Evolutionary conservation across 371 early-diverging fungal genomes (phyloP), one percentile per base, ranked within the genome.

Genomic region (Circinella minor): DNA sequence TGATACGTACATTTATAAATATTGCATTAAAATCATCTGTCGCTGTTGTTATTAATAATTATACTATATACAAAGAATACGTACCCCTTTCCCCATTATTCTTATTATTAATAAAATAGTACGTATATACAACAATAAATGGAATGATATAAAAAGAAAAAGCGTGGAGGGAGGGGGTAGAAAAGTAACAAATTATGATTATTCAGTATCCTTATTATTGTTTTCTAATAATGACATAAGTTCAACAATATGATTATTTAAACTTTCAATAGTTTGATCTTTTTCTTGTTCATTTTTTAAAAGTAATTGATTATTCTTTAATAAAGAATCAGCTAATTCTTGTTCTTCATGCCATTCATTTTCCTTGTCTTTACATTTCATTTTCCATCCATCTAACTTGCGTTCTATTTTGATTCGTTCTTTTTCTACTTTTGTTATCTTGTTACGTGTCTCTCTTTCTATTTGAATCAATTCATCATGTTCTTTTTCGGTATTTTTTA

Each of bases 221-320:
- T 57, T 54, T 57, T 81, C 82, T 15, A 83, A 69, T 60, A 81
- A 79, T 59, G 79, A 70, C 70, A 66, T 81, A 17, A 83, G 36
- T 48, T 80, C 80, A 11, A 75, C 68, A 3, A 81, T 67, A 67
- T 80, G 84, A 20, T 81, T 80, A 43, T 67, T 67, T 13, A 81
- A 55, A 17, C 77, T 77, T 17, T 67, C 62, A 13, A 83, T 73
- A 11, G 57, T 55, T 10, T 69, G 51, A 10, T 81, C 75, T n/a
- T 70, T 67, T 7, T 67, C 72, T 27, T 67, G 67, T 13, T 67
- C 65, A 4, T 63, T 39, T 36, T 70, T 76, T 15, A 70, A 46
- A 17, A 80, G 51, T 13, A 69, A 13, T 1, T 70, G 64, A 17
- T 74, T 73, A 20, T 73, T 79, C 54, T 64, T 59, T 11, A 70